These are phyloP conservation scores for Termitomyces eurrhizus DNA, from an alignment of 768 basidiomycete genomes.

Conservation along the genomic window DNA sequence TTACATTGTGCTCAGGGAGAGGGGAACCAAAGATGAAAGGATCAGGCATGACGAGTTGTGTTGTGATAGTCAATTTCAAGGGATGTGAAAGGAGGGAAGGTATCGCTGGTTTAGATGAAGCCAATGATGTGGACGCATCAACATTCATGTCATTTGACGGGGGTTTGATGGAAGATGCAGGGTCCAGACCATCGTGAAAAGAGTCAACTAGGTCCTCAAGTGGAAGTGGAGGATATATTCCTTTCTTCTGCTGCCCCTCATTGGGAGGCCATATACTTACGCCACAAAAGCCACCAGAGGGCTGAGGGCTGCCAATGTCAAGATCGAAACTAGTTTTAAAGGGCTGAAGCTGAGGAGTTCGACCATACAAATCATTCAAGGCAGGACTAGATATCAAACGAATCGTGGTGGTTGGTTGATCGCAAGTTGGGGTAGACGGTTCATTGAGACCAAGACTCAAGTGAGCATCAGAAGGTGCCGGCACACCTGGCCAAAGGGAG, in stretches of 20 bases:
- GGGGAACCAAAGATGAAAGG: conserved; percentile 82
- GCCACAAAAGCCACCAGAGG: conserved; percentile 17
- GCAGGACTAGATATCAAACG: conserved; percentile 40
- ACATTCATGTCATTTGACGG: conserved; percentile 13
- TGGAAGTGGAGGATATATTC: conserved; percentile 38
- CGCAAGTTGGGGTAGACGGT: conserved; percentile 36
- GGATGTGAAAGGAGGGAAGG: conserved; percentile 7
- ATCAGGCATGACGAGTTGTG: conserved; percentile 20
- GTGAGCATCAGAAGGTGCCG: conserved; percentile 57
- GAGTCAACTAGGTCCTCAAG: conserved; percentile 24
- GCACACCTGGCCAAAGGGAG: conserved; percentile 51
- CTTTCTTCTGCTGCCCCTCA: conserved; percentile 16
- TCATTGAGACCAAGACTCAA: conserved; percentile 51
- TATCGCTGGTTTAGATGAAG: conserved; percentile 1
- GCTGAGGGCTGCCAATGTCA: conserved; percentile 50
- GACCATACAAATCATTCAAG: conserved; percentile 19
- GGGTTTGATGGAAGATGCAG: conserved; percentile 9
- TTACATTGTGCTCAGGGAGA: conserved; percentile 54
- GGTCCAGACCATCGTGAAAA: conserved; percentile 16
- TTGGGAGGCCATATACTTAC: conserved; percentile 28
- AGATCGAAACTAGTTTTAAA: conserved; percentile 69
- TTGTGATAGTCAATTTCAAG: conserved; percentile 18
- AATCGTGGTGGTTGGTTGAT: conserved; percentile 48
- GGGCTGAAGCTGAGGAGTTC: conserved; percentile 63
- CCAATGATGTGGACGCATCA: conserved; percentile 30